Conservation (phyloP, 108 stramenopile species). For the Cyclotella kingstonii region DNA sequence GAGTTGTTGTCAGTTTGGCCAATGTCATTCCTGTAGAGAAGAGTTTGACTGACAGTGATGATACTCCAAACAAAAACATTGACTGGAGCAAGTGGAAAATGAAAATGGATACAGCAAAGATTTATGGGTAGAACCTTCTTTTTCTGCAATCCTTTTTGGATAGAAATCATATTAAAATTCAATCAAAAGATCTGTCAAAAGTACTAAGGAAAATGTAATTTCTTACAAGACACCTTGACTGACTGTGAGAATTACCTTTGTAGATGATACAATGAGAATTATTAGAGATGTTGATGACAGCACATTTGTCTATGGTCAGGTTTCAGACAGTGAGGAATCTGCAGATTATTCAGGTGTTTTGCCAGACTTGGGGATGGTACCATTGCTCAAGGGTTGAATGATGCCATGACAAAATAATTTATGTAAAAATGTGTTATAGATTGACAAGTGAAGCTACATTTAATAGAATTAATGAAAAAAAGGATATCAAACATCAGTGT, state of each 20-base stretch:
- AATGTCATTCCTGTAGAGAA: slow-evolving; percentile 44
- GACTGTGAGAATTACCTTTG: slow-evolving; percentile 61
- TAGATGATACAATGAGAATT: slow-evolving; percentile 60
- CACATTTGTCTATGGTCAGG: slow-evolving; percentile 71
- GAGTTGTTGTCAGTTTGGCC: slow-evolving; percentile 80
- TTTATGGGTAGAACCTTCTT: slow-evolving; percentile 81
- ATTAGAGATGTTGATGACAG: slow-evolving; percentile 80
- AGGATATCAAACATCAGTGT: neutral
- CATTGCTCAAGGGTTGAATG: slow-evolving; percentile 83
- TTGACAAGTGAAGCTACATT: neutral
- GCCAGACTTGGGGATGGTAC: slow-evolving; percentile 70
- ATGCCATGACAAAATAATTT: slow-evolving; percentile 66
- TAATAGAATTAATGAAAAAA: neutral
- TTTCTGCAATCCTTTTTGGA: slow-evolving; percentile 64
- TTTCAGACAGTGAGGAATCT: slow-evolving; percentile 48
- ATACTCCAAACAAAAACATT: too few species aligned
- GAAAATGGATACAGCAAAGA: slow-evolving; percentile 78
- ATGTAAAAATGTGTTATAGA: slow-evolving; percentile 52
- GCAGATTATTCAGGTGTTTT: slow-evolving; percentile 63
- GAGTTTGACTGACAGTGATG: too few species aligned
- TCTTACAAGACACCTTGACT: slow-evolving; percentile 63
- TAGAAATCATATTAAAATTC: slow-evolving; percentile 43
- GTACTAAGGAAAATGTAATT: slow-evolving; percentile 56
- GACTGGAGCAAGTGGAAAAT: slow-evolving; percentile 52
- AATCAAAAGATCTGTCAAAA: slow-evolving; percentile 57